Evolutionary conservation across 352 stramenopile species (phyloP), one percentile per base, ranked within the genome.

Genomic region (Phytophthora pseudosyringae): DNA sequence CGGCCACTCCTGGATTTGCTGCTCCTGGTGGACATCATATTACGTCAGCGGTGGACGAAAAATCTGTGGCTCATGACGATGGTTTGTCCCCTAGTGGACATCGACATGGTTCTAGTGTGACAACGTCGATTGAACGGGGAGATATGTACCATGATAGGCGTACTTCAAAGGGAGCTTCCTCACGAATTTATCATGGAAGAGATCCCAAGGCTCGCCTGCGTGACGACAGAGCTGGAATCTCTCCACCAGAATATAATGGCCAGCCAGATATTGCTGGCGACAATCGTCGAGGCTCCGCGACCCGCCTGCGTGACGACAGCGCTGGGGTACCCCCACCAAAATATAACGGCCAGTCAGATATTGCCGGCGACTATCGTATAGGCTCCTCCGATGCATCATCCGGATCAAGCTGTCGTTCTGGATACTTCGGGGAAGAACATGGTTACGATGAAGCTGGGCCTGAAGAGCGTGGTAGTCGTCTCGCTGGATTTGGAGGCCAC

Each of bases 361-460:
- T 35, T 48, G 48, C 15, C 10, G 40, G 9, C 15, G 26, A 63
- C 13, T 38, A n/a, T 33, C 44, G n/a, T 38, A 10, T 47, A 48
- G 33, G 44, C 9, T 31, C 21, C 12, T 51, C 64, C 5, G 21
- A 9, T 54, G 36, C 15, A 53, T 55, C 49, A 25, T 49, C 46
- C 26, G 40, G 28, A 55, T 31, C 33, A 47, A 53, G 33, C 21
- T 26, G 54, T 62, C 38, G 13, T 44, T 44, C 47, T 50, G 15
- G n/a, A 18, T 3, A 35, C 18, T 18, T 32, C 15, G 43, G 18
- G 32, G 25, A 31, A 38, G 45, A 18, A 26, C 21, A 28, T 31
- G 35, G 36, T 12, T 25, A 41, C n/a, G 41, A 61, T 46, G 59
- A 61, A 56, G 39, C 10, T 50, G 50, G 31, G 1, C 59, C 12